Base-by-base conservation (phyloP, 2,329 filamentous ascomycete genomes). In the Diaporthe ilicicola region DNA sequence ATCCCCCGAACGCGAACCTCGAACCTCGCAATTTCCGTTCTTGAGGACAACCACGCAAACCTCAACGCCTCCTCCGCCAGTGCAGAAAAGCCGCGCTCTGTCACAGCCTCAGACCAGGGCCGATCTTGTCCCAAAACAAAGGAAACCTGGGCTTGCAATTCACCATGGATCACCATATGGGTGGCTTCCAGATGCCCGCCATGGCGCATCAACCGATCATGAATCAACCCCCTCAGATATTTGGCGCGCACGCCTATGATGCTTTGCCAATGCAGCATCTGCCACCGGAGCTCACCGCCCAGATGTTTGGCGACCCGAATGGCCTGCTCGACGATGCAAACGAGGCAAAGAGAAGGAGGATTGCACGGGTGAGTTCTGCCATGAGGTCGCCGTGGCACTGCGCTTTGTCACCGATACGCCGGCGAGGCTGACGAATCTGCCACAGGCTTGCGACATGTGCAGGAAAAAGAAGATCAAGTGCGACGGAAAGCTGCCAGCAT, bases 391-490 rank as follows among this genome's bases (percentile, higher is more conserved):
- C 12, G 48, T 29, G 3, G 5, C 68, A 55, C 17, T 4, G 37
- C 59, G 32, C 59, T 44, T 19, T 15, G 15, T 55, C 69, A 59
- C 42, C 76, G 73, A 77, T 73, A 27, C 39, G 17, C 13, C 29
- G 17, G n/a, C 39, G 27, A 55, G 76, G 39, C 55, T 62, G 56
- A 51, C 37, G 27, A 22, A 39, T 67, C 55, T 42, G 13, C 39
- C 44, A n/a, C 72, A 95, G 93, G 94, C 94, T 65, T 97, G 94
- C 84, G 95, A 97, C 77, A 97, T 97, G 94, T 98, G 95, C 80
- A 89, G 95, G 77, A 97, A 97, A 84, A 95, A 94, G 83, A 97
- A 95, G 87, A 96, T 98, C 83, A 98, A 98, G 84, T 98, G 95
- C 82, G 96, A 98, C 79, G 95, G 96, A 75, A 97, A 97, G 84